Evolutionary conservation across 495 filamentous ascomycete genomes (phyloP).

Genomic region (Aspergillus heteromorphus): DNA sequence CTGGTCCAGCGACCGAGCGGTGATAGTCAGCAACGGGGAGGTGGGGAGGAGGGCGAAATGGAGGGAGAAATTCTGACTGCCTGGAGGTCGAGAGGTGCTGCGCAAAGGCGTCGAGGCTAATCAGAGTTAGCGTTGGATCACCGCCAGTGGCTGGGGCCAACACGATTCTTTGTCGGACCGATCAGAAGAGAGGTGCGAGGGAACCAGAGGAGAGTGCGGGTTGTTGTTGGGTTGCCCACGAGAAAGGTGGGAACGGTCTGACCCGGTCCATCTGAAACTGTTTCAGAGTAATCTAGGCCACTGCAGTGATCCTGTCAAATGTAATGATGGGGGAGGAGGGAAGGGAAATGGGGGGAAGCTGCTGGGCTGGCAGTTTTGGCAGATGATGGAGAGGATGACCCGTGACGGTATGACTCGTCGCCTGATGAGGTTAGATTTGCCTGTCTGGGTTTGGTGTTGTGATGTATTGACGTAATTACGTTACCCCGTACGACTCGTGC

Average conservation of each 20-base stretch:
- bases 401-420: not conserved
- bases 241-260: not conserved
- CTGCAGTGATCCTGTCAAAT: not conserved
- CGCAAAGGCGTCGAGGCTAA: conserved; percentile 4
- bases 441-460: not conserved
- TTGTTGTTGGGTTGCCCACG: not conserved
- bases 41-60: not conserved
- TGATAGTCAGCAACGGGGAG: not conserved
- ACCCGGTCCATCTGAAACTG: not conserved
- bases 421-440: not conserved
- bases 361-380: not conserved
- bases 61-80: conserved; percentile 12
- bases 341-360: not conserved
- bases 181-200: too few relatives aligned
- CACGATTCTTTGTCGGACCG: not conserved
- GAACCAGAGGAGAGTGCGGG: not conserved
- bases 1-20: not conserved
- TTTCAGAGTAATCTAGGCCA: not conserved
- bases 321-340: too few relatives aligned
- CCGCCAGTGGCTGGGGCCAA: conserved; percentile 10
- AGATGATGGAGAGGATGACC: not conserved
- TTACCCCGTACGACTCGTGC: not conserved
- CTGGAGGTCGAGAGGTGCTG: conserved; percentile 4
- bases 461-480: not conserved
- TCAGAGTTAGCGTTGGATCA: conserved; percentile 7